Evolutionary conservation across 306 rosid species (phyloP).

Genomic region (Lathyrus aphaca): DNA sequence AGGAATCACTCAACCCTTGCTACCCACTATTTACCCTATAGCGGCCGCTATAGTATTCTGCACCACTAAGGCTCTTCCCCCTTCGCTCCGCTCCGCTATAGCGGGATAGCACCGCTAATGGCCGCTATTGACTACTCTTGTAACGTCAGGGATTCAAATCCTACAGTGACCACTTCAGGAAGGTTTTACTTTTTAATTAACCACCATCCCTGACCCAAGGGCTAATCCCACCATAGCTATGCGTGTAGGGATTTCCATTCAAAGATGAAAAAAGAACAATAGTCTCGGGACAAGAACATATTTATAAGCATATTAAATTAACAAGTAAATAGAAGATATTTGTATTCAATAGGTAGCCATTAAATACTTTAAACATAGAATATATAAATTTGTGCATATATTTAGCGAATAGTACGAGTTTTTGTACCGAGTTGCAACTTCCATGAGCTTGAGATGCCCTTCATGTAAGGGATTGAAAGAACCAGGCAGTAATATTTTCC

Average conservation of each 20-base stretch:
- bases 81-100: no score
- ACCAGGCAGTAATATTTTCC: constrained; percentile 81
- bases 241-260: neutral
- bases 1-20: no score
- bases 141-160: neutral
- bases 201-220: neutral
- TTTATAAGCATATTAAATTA: constrained; percentile 27
- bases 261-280: neutral
- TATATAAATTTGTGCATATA: constrained; percentile 8
- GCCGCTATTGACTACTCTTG: no score
- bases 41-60: no score
- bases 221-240: neutral
- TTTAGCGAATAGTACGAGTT: constrained; percentile 20
- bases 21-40: no score
- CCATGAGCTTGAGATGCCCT: constrained; percentile 86
- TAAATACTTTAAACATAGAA: neutral
- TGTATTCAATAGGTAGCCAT: neutral
- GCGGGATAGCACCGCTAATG: no score
- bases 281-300: constrained; percentile 15
- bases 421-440: constrained; percentile 81
- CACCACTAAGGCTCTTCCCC: no score
- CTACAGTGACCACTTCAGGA: neutral
- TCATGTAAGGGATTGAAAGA: constrained; percentile 93
- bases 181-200: neutral
- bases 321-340: neutral